Evolutionary conservation across 768 basidiomycete genomes (phyloP).

Genomic region (Suillus subaureus): DNA sequence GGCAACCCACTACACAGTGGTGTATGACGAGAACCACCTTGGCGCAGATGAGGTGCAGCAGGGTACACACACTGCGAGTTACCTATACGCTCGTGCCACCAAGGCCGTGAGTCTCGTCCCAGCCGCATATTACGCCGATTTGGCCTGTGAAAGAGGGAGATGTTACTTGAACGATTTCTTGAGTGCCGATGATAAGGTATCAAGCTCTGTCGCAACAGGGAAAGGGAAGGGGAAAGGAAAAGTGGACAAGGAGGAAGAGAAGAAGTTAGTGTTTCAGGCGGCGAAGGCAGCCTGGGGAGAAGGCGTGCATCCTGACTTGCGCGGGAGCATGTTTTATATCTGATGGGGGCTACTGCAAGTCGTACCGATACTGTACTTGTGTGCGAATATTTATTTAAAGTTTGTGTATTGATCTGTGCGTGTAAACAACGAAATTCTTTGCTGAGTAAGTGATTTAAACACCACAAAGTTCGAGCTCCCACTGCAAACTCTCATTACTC

Average conservation of each 20-base stretch:
- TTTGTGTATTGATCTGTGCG: background rate
- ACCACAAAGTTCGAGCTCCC: no score
- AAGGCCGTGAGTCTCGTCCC: conserved; percentile 83
- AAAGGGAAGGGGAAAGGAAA: conserved; percentile 38
- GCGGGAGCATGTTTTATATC: conserved; percentile 72
- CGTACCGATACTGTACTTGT: background rate
- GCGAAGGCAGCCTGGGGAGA: conserved; percentile 53
- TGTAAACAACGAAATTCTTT: background rate
- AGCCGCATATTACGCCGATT: conserved; percentile 79
- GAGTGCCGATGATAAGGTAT: conserved; percentile 52
- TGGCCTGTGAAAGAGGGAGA: conserved; percentile 80
- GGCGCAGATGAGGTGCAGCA: conserved; percentile 73
- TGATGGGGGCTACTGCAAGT: conserved; percentile 25
- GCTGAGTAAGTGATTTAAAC: background rate
- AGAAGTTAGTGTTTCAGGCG: conserved; percentile 43
- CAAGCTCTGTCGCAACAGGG: conserved; percentile 33
- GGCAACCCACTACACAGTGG: conserved; percentile 77
- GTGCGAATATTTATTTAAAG: background rate
- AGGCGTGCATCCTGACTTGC: conserved; percentile 49
- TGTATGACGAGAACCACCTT: conserved; percentile 78
- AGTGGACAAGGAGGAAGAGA: conserved; percentile 35
- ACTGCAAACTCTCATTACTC: background rate
- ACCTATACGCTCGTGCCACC: conserved; percentile 81
- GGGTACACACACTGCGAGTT: conserved; percentile 68
- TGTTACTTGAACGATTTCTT: conserved; percentile 77